Percentiles rank a stretch among this genome's conserved stretches.
Evolutionary conservation across 2,329 filamentous ascomycete species (phyloP).

Genomic region (Thielaviopsis populi): DNA sequence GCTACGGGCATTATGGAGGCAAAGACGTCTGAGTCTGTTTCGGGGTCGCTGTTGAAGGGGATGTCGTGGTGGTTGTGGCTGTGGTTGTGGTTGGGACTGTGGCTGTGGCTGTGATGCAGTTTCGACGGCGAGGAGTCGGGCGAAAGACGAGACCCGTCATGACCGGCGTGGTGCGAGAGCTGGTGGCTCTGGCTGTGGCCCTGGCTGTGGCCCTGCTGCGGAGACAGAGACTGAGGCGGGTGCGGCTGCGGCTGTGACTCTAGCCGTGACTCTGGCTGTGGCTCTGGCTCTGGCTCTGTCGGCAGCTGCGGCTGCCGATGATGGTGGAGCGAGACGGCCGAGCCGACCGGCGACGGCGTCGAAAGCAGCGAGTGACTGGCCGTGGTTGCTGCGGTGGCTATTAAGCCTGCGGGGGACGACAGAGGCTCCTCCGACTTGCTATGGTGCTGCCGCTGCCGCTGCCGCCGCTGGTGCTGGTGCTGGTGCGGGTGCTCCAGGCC

Average conservation of each 20-base stretch:
- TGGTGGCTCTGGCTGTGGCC: neutral
- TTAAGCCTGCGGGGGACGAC: constrained; percentile 6
- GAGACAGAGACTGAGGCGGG: neutral
- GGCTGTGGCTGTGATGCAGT: constrained; percentile 2
- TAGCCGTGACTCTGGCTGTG: constrained; percentile 4
- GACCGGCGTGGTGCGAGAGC: neutral
- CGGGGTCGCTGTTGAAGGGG: constrained; percentile 12
- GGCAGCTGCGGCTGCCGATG: constrained; percentile 9
- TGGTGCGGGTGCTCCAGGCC: constrained; percentile 3
- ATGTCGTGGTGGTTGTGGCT: constrained; percentile 18
- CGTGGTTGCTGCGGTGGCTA: constrained; percentile 11
- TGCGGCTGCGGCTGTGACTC: neutral
- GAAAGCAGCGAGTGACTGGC: constrained; percentile 11
- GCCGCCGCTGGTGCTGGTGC: neutral
- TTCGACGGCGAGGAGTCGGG: constrained; percentile 9
- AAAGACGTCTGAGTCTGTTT: constrained; percentile 14
- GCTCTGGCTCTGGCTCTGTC: neutral
- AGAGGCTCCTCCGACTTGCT: neutral
- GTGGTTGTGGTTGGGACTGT: constrained; percentile 9
- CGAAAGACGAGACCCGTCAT: constrained; percentile 14
- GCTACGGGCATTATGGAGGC: constrained; percentile 34
- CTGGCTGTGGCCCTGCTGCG: no score
- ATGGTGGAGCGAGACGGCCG: constrained; percentile 13
- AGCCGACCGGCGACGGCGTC: constrained; percentile 12
- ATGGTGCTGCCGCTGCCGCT: neutral